Evolutionary conservation across 176 grass and related monocot genomes (phyloP).

Genomic region (Musa acuminata): DNA sequence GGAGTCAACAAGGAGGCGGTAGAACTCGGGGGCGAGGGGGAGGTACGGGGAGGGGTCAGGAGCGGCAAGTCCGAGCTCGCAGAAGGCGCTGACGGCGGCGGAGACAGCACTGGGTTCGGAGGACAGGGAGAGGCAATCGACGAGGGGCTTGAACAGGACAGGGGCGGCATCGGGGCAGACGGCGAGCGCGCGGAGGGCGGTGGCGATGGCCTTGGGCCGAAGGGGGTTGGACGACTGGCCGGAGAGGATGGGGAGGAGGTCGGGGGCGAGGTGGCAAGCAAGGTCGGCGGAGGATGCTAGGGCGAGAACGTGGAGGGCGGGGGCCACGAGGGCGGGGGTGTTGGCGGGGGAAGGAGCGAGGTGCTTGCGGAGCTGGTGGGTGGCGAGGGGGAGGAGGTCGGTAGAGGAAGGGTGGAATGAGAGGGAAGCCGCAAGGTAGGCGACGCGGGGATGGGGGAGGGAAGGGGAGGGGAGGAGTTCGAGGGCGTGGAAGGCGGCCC

Average conservation of each 20-base stretch:
- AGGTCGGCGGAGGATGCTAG: conserved; percentile 58
- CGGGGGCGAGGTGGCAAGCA: conserved; percentile 49
- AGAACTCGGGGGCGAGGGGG: conserved; percentile 75
- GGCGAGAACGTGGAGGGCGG: conserved; percentile 52
- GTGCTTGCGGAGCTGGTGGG: conserved; percentile 85
- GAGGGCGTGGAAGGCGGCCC: conserved; percentile 71
- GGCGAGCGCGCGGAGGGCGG: conserved; percentile 49
- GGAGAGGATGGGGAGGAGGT: conserved; percentile 55
- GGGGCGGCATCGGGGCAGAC: conserved; percentile 48
- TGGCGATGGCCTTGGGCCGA: conserved; percentile 42
- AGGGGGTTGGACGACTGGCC: conserved; percentile 20
- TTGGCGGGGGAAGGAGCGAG: conserved; percentile 39
- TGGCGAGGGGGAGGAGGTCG: conserved; percentile 60
- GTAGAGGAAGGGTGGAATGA: conserved; percentile 72
- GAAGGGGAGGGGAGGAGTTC: conserved; percentile 71
- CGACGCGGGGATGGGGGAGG: conserved; percentile 48
- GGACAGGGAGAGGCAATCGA: conserved; percentile 56
- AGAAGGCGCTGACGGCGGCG: conserved; percentile 59
- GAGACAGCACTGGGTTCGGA: conserved; percentile 47
- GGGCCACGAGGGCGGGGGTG: conserved; percentile 27
- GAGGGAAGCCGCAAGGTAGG: conserved; percentile 76
- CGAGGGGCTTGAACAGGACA: conserved; percentile 79
- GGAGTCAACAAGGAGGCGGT: conserved; percentile 50
- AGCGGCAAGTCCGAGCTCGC: conserved; percentile 60
- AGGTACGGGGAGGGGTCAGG: conserved; percentile 63